A percentile compares a stretch with the other conserved stretches of the same genome.
phyloP scores from a whole-genome alignment of 306 rosid species.

The Fragaria nilgerrensis region DNA sequence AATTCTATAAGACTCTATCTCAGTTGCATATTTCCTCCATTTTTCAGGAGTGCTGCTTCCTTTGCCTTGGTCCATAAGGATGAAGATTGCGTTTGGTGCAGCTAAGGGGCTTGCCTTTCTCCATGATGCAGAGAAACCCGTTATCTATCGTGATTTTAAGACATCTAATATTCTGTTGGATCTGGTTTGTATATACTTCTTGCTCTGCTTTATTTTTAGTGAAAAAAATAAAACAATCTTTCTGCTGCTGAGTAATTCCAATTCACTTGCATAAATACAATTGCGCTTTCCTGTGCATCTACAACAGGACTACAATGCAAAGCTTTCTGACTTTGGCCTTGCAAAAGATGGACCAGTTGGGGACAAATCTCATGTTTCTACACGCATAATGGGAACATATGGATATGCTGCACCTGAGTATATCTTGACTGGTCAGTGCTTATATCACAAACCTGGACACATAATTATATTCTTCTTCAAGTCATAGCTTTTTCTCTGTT shows the following conservation, averaged over 20 bases:
- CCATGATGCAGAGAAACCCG: slow-evolving; percentile 94
- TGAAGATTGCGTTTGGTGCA: slow-evolving; percentile 95
- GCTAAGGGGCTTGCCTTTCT: slow-evolving; percentile 98
- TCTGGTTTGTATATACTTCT: slow-evolving; percentile 43
- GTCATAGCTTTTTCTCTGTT: background rate
- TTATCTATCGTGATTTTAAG: slow-evolving; percentile 96
- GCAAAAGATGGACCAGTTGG: slow-evolving; percentile 98
- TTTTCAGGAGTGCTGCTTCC: slow-evolving; percentile 83
- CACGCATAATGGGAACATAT: slow-evolving; percentile 96
- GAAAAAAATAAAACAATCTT: background rate
- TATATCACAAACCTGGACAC: slow-evolving; percentile 1
- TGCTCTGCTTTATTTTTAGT: background rate
- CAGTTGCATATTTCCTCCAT: slow-evolving; percentile 3
- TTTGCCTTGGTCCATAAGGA: slow-evolving; percentile 93
- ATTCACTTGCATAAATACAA: slow-evolving; percentile 5
- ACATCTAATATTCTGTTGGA: slow-evolving; percentile 92
- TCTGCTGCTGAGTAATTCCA: background rate
- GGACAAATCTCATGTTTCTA: slow-evolving; percentile 92
- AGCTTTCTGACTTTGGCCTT: slow-evolving; percentile 95
- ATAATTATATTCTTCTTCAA: background rate
- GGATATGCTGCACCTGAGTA: slow-evolving; percentile 99
- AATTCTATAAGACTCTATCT: slow-evolving; percentile 15
- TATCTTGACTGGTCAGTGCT: slow-evolving; percentile 72
- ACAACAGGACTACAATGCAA: slow-evolving; percentile 88
- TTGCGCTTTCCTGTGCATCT: slow-evolving; percentile 12